Evolutionary conservation across 805 yeast species (phyloP), one percentile per base, ranked within the genome.

Genomic region (Cyberlindnera xylosilytica): DNA sequence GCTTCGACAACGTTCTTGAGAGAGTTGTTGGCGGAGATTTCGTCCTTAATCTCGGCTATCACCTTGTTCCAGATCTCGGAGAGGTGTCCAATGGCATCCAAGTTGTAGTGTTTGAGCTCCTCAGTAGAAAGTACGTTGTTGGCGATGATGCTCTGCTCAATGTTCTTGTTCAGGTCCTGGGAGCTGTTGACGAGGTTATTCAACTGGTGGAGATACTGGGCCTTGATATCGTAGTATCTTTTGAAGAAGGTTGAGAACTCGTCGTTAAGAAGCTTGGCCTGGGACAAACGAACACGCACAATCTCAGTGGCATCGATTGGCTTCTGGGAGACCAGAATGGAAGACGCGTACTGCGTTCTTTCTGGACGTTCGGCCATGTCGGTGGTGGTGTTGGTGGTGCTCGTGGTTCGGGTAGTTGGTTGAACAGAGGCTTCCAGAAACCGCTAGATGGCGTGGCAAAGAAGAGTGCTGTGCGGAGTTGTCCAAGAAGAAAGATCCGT

Each of bases 251-350:
- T 71, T 29, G 85, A 79, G 48, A 86, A 69, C 38, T 77, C 81
- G 44, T 74, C 75, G 54, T 83, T 83, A 38, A 80, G 64, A 34
- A 69, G 54, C 52, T 74, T 73, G 35, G 81, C 78, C 51, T 74
- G 77, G 26, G 72, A 64, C 30, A 78, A 66, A 47, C 89, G 73
- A 39, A 80, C 71, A 38, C 79, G 66, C 22, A 83, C 68, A 24
- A 77, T 68, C 53, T 78, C 84, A 47, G 79, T 72, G 17, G 86
- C 80, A 51, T 75, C 81, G 20, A 67, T 65, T 12, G 88, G 87
- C 29, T 71, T 57, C 51, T 76, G 71, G 17, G 71, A 55, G 22
- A 69, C 66, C 57, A 70, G 52, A 22, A 72, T 65, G 17, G 70
- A 63, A 28, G 60, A 61, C 27, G 73, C 62, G 53, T 72, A 73